A percentile compares a stretch with the other conserved stretches of the same genome.
Evolutionary conservation across 441 rosid genomes (phyloP).

Genomic region (Flueggea neowawraea): DNA sequence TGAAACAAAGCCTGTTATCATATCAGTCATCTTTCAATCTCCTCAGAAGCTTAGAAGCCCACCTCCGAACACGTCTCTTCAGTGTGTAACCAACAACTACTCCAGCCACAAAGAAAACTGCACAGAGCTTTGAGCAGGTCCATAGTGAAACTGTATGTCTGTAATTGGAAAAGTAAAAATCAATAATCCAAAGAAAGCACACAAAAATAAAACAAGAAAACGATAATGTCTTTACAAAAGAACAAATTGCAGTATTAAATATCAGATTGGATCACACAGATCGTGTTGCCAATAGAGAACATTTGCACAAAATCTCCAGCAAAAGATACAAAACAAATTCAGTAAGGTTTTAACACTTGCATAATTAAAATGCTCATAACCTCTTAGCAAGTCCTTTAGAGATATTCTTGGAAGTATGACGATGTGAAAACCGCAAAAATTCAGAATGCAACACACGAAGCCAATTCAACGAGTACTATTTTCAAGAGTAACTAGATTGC

Average conservation of each 20-base stretch:
- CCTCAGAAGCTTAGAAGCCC: conserved; percentile 72
- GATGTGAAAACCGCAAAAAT: no score
- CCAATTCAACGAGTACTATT: no score
- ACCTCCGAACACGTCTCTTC: conserved; percentile 61
- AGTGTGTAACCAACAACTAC: conserved; percentile 73
- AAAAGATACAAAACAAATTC: no score
- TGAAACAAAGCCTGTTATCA: background rate
- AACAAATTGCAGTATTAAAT: background rate
- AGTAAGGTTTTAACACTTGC: no score
- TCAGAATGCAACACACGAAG: no score
- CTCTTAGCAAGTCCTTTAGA: no score
- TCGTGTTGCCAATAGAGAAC: background rate
- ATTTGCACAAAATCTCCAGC: no score
- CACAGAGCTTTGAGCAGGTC: conserved; percentile 84
- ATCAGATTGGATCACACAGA: background rate
- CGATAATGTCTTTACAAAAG: background rate
- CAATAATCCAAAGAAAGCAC: background rate
- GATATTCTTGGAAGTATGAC: no score
- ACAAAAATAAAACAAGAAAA: no score
- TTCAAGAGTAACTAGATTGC: no score
- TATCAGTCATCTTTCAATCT: conserved; percentile 66
- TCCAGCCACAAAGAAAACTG: conserved; percentile 72
- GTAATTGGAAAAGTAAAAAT: conserved; percentile 18
- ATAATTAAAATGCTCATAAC: no score
- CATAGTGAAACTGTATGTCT: conserved; percentile 54